Conservation (phyloP, 768 basidiomycete genomes). For the Hericium erinaceus region DNA sequence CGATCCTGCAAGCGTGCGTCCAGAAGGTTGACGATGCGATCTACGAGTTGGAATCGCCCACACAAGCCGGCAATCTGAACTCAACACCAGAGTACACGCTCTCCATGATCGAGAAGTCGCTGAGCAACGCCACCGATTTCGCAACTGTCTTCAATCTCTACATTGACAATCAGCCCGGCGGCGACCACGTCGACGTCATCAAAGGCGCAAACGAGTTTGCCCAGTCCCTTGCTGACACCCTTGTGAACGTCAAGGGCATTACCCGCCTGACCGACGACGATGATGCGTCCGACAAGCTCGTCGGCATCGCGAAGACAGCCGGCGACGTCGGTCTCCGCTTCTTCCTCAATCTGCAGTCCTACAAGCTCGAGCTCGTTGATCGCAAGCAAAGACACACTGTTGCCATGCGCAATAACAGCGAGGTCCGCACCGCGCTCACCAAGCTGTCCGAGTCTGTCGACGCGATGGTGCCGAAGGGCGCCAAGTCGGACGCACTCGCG, state of each 20-base stretch:
- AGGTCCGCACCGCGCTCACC: conserved; percentile 70
- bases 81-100: conserved; percentile 98
- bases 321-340: conserved; percentile 86
- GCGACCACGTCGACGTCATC: conserved; percentile 96
- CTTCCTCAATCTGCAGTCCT: conserved; percentile 94
- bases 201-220: conserved; percentile 96
- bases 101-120: conserved; percentile 96
- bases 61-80: conserved; percentile 88
- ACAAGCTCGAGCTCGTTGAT: conserved; percentile 79
- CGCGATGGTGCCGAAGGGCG: conserved; percentile 67
- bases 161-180: conserved; percentile 77
- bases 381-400: conserved; percentile 68
- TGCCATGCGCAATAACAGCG: conserved; percentile 82
- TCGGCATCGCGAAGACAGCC: conserved; percentile 72
- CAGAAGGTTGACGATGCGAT: conserved; percentile 96
- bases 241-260: conserved; percentile 91
- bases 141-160: conserved; percentile 91
- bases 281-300: conserved; percentile 85
- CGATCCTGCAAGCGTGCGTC: conserved; percentile 82
- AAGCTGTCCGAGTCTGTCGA: conserved; percentile 88
- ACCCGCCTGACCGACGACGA: conserved; percentile 88
- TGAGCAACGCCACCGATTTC: conserved; percentile 93
- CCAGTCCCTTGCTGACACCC: conserved; percentile 84
- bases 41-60: conserved; percentile 95
- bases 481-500: conserved; percentile 56